Conservation (phyloP, 805 yeast genomes). For the Komagataella ulmi region DNA sequence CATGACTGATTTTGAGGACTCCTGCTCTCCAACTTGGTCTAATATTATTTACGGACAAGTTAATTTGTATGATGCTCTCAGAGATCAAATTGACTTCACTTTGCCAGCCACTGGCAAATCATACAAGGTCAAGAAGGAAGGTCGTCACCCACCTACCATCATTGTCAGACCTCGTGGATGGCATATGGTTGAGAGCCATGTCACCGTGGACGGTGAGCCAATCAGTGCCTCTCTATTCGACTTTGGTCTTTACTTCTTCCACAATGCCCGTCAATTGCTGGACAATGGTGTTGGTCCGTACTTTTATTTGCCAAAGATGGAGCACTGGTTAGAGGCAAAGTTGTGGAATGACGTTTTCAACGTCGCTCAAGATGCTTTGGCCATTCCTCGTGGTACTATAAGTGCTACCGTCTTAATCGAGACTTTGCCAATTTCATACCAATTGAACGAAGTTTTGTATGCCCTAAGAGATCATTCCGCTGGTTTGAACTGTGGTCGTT, state of each 20-base stretch:
- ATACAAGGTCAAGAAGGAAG: conserved; percentile 24
- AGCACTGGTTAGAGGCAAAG: conserved; percentile 71
- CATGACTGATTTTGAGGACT: conserved; percentile 82
- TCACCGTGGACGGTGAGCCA: conserved; percentile 62
- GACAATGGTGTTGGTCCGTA: conserved; percentile 67
- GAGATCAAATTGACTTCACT: conserved; percentile 48
- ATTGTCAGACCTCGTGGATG: conserved; percentile 84
- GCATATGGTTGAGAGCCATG: conserved; percentile 70
- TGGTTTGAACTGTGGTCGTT: conserved; percentile 80
- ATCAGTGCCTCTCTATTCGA: conserved; percentile 68
- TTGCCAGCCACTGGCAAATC: conserved; percentile 21
- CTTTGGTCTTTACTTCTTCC: conserved; percentile 66
- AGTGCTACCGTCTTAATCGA: conserved; percentile 75
- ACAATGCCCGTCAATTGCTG: conserved; percentile 52
- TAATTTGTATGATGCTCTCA: conserved; percentile 61
- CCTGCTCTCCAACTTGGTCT: conserved; percentile 74
- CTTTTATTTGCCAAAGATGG: conserved; percentile 78
- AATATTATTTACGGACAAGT: conserved; percentile 75
- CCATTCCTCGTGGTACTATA: conserved; percentile 62
- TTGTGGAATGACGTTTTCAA: conserved; percentile 75
- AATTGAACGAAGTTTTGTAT: conserved; percentile 73
- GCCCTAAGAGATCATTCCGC: conserved; percentile 66
- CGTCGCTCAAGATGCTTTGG: conserved; percentile 60
- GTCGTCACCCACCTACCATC: conserved; percentile 57
- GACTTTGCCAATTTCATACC: conserved; percentile 78